These are phyloP conservation scores for Brassica incana DNA, from an alignment of 345 rosid species.

Conservation along the genomic window DNA sequence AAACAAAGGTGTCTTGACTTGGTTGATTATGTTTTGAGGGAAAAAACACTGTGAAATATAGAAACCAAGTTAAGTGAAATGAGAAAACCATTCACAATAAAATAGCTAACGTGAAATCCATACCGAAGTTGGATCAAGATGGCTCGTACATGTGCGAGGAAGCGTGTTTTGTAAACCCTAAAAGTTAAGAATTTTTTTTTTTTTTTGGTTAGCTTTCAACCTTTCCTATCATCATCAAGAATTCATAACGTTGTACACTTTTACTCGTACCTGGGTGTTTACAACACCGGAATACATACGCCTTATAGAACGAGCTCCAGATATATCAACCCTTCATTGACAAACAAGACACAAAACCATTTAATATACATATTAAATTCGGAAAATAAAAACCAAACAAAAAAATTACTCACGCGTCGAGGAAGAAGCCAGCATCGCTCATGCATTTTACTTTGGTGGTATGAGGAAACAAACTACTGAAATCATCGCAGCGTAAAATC, in stretches of 20 bases:
- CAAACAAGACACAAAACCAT: conserved; percentile 1
- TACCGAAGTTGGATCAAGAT: conserved; percentile 31
- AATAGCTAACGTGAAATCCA: not conserved
- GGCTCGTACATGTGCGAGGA: conserved; percentile 31
- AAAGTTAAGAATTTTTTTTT: not conserved
- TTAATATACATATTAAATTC: not conserved
- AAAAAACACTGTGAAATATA: conserved; percentile 31
- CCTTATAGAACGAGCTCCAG: conserved; percentile 76
- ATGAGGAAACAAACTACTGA: conserved; percentile 53
- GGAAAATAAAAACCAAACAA: not conserved
- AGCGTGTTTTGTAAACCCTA: conserved; percentile 33
- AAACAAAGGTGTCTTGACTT: conserved; percentile 32
- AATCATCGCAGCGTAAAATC: conserved; percentile 68
- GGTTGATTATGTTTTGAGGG: conserved; percentile 36
- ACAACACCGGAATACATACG: conserved; percentile 70
- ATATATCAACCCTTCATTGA: conserved; percentile 64
- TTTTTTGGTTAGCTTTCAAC: not conserved
- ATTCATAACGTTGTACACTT: not conserved
- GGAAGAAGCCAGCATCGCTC: conserved; percentile 96
- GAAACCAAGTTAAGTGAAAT: not conserved
- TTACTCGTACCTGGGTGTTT: conserved; percentile 59
- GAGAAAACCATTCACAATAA: not conserved
- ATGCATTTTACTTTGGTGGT: conserved; percentile 78
- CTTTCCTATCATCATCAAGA: not conserved
- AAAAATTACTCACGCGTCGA: conserved; percentile 70